Base-by-base conservation (phyloP, 495 filamentous ascomycete genomes). In the Aspergillus diversus region DNA sequence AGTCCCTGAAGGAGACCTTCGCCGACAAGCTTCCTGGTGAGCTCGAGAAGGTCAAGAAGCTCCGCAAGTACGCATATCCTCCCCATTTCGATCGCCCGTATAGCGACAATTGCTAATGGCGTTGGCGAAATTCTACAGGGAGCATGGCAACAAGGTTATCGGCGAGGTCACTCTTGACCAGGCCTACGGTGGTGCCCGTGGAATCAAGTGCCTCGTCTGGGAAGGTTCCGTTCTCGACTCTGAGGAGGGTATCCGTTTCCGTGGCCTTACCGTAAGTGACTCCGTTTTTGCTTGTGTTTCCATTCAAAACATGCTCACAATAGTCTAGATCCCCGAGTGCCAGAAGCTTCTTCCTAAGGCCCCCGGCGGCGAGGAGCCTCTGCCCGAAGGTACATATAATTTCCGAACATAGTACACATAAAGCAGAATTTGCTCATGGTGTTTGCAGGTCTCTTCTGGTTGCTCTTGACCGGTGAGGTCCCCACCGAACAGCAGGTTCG, bases 121-220 rank as follows among this genome's bases (percentile, higher is more conserved):
- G 50, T 61, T 56, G 8, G 33, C 51, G 59, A 49, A 59, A 34
- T 15, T 53, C n/a, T 61, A 37, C 59, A 96, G 93, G 83, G 94
- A 96, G 67, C 86, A 95, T 75, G 95, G 95, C 76, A 92, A 83
- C 82, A 98, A 92, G 80, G 90, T 97, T 66, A 81, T 99, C 69
- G 93, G 94, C 72, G 93, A 99, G 85, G 92, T 99, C 75, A 99
- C 96, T 61, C 89, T 99, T 70, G 95, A 98, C 83, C 96, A 99
- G 81, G 95, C 95, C 70, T 98, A 98, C 76, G 95, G 95, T 83
- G 95, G 95, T 87, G 96, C 96, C 70, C 92, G 96, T 83, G 96
- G 95, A 65, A 96, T 99, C 80, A 99, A 98, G 84, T 91, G 89
- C 68, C 88, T 99, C 59, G 95, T 98, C 59, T 98, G 95, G 95